These are phyloP conservation scores for Nakaseomyces delphensis DNA, from an alignment of 1,139 yeast species.

Conservation along the genomic window DNA sequence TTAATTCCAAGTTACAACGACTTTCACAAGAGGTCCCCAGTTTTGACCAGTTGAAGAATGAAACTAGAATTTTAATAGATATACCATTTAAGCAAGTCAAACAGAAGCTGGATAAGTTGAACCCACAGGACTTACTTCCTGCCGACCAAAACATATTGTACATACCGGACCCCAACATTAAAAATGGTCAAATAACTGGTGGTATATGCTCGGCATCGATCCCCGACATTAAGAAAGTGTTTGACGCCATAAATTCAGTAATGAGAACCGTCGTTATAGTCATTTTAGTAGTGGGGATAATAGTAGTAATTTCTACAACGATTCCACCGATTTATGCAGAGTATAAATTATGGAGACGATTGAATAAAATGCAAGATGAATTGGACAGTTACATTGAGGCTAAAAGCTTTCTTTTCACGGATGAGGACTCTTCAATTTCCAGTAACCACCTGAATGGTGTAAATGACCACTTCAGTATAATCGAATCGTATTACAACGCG, in stretches of 20 bases:
- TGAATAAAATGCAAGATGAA: conserved; percentile 28
- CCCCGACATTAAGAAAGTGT: conserved; percentile 32
- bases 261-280: conserved; percentile 29
- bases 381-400: conserved; percentile 27
- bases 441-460: not conserved
- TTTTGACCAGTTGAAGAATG: conserved; percentile 46
- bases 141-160: not conserved
- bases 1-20: conserved; percentile 44
- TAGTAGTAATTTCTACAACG: conserved; percentile 35
- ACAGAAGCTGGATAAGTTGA: conserved; percentile 31
- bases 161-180: not conserved
- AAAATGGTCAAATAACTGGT: not conserved
- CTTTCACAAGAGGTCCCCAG: conserved; percentile 47
- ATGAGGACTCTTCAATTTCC: conserved; percentile 6
- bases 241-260: not conserved
- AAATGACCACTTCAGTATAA: not conserved
- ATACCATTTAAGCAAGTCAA: conserved; percentile 49
- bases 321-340: conserved; percentile 41
- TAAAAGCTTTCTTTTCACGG: conserved; percentile 9
- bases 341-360: conserved; percentile 42
- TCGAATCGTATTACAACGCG: not conserved
- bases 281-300: conserved; percentile 35
- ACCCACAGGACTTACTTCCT: conserved; percentile 13
- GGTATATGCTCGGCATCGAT: conserved; percentile 23
- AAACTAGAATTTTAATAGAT: conserved; percentile 39